A percentile compares a stretch with the other conserved stretches of the same genome.
These are phyloP conservation scores for Cercospora sp. DNA, from an alignment of 2,329 filamentous ascomycete species.

Conservation along the genomic window DNA sequence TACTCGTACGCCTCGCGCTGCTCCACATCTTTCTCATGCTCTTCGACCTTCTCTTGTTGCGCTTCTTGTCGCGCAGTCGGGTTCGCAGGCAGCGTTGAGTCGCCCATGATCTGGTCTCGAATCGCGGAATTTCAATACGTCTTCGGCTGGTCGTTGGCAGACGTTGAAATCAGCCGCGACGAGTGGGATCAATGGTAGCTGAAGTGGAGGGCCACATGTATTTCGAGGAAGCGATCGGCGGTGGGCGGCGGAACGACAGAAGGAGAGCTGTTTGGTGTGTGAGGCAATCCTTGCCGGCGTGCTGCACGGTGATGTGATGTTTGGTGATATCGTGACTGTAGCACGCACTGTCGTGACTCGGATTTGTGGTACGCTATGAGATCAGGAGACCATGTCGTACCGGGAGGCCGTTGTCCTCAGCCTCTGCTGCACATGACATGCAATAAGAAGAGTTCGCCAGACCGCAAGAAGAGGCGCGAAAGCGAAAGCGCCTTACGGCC, in stretches of 20 bases:
- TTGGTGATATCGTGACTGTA: not conserved
- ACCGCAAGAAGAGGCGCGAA: not conserved
- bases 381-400: not conserved
- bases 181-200: not conserved
- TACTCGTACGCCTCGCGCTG: slow-evolving; percentile 49
- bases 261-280: not conserved
- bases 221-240: not conserved
- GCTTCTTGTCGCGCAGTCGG: slow-evolving; percentile 13
- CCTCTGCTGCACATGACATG: not conserved
- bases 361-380: not conserved
- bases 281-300: slow-evolving; percentile 3
- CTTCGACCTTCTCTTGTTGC: slow-evolving; percentile 17
- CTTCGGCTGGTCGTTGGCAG: not conserved
- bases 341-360: not conserved
- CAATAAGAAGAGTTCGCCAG: not conserved
- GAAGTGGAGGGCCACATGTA: not conserved
- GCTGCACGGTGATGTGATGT: slow-evolving; percentile 10
- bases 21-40: slow-evolving; percentile 34
- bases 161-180: not conserved
- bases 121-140: not conserved
- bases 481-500: not conserved
- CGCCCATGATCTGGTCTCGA: not conserved
- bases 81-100: slow-evolving; percentile 6
- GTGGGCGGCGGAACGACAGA: not conserved
- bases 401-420: not conserved